Evolutionary conservation across 306 rosid species (phyloP), one percentile per base, ranked within the genome.

Genomic region (Crotalaria pallida): DNA sequence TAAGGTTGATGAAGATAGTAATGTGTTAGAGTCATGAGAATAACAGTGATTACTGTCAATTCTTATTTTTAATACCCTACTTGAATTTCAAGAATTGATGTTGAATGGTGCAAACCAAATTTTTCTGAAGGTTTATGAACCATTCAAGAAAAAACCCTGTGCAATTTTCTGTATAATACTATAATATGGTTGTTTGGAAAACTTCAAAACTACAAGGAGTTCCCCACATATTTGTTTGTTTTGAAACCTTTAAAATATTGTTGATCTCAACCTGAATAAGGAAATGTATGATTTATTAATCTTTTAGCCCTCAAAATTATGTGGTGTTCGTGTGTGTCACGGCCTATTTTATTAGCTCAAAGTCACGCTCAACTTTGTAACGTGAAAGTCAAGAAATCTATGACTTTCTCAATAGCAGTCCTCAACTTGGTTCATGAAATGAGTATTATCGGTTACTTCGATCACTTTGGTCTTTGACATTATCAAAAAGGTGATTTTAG

Each of bases 1-100:
- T 73, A 94, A 84, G 82, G 87, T 90, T 53, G 94, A 94, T 77
- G 95, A 84, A 52, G 88, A 77, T 48, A 44, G 45, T 21, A 48
- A 61, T 48, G 3, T 71, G 72, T 65, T 41, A 10, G 73, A 41
- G 53, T 67, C 71, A 7, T 79, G 73, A 79, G 50, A 79, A 38
- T 38, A 27, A 52, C 44, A 45, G 62, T 52, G 58, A 43, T 21
- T 6, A 38, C 63, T 77, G 44, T 18, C 67, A 23, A 57, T 48
- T 16, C 31, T 50, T 40, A 62, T 18, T 27, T 10, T 15, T 13
- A 62, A 50, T 24, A 24, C 10, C 45, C 65, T n/a, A n/a, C 56
- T 70, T 26, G 65, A 68, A 57, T 55, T 69, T 21, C 72, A 67
- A 29, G 9, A 4, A 67, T 50, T 50, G 49, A 10, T 55, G 8